Evolutionary conservation across 306 rosid species (phyloP).

Genomic region (Acacia crassicarpa): DNA sequence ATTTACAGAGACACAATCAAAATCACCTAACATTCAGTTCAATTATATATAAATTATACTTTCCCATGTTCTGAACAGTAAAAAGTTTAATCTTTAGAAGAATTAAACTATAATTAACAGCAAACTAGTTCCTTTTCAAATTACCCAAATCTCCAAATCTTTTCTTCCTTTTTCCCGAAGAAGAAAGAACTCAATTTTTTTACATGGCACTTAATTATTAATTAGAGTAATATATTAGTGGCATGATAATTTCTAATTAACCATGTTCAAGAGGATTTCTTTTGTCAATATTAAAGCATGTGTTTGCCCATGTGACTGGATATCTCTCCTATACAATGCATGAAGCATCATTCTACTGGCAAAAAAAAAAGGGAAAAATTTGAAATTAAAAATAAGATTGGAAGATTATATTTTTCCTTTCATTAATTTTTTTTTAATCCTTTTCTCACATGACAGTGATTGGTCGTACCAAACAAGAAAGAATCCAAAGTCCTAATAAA

Average conservation of each 20-base stretch:
- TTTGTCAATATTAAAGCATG: not conserved
- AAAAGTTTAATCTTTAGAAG: not conserved
- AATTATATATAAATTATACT: not conserved
- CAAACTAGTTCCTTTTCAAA: not conserved
- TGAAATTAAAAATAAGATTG: not conserved
- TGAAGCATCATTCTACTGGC: not conserved
- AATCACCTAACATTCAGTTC: constrained; percentile 35
- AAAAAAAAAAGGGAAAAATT: not conserved
- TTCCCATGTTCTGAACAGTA: not conserved
- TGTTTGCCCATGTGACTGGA: not conserved
- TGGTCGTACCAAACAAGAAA: not conserved
- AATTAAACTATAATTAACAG: not conserved
- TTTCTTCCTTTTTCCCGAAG: not conserved
- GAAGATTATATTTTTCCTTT: not conserved
- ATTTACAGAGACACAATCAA: constrained; percentile 24
- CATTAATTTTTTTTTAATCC: not conserved
- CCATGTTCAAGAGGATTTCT: not conserved
- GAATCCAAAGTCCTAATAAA: not conserved
- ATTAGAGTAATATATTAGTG: not conserved
- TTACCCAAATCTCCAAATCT: not conserved
- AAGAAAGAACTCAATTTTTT: not conserved
- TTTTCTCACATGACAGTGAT: not conserved
- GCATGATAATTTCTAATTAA: not conserved
- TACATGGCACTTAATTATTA: not conserved
- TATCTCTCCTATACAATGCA: not conserved